These are phyloP conservation scores for Podospora tetraspora DNA, from an alignment of 495 filamentous ascomycete species.

Conservation along the genomic window DNA sequence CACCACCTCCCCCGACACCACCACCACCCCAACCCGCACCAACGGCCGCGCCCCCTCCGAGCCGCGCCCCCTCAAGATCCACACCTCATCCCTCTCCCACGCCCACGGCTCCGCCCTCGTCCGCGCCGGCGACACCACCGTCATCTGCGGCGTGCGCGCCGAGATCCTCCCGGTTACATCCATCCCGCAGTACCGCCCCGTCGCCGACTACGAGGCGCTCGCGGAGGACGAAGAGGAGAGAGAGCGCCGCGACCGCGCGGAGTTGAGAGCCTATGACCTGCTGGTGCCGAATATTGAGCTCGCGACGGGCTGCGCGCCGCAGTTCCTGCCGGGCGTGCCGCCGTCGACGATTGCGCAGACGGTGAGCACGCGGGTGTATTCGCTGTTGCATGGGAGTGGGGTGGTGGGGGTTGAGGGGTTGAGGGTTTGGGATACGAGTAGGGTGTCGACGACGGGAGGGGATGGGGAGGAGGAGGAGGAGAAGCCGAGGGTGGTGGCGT, in stretches of 20 bases:
- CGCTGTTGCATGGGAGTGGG: conserved; percentile 61
- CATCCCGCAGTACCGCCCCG: conserved; percentile 58
- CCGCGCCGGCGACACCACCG: conserved; percentile 79
- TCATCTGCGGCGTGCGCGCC: conserved; percentile 83
- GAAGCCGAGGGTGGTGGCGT: conserved; percentile 63
- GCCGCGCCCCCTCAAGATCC: conserved; percentile 63
- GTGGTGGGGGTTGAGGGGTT: conserved; percentile 60
- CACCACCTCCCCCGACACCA: conserved; percentile 41
- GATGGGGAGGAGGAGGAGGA: conserved; percentile 37
- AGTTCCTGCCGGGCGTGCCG: conserved; percentile 75
- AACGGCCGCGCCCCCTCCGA: conserved; percentile 69
- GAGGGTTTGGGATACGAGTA: conserved; percentile 58
- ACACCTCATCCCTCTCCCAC: conserved; percentile 77
- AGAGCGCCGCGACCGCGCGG: conserved; percentile 25
- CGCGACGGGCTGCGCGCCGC: conserved; percentile 79
- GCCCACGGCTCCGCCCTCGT: conserved; percentile 85
- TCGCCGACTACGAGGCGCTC: conserved; percentile 14
- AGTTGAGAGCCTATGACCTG: conserved; percentile 56
- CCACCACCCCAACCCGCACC: conserved; percentile 56
- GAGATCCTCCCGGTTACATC: conserved; percentile 72
- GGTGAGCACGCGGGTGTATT: conserved; percentile 68
- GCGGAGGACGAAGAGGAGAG: conserved; percentile 8
- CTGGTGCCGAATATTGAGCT: conserved; percentile 92
- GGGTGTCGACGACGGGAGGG: conserved; percentile 9
- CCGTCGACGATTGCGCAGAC: conserved; percentile 78